These are phyloP conservation scores for Phaeosphaeria sp. DNA, from an alignment of 2,329 filamentous ascomycete genomes.

Conservation along the genomic window DNA sequence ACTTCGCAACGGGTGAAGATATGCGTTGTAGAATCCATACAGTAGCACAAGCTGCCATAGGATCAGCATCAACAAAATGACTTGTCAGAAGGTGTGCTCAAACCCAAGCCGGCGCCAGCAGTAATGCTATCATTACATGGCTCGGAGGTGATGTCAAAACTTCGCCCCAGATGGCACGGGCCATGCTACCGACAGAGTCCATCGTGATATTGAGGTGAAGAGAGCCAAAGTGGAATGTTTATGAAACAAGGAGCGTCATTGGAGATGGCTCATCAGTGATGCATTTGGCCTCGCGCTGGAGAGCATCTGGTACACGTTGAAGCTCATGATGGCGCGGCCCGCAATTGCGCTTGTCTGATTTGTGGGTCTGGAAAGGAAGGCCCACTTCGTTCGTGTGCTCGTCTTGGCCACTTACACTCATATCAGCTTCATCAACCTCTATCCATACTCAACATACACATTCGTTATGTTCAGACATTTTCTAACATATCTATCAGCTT, in stretches of 20 bases:
- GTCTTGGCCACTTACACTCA: neutral
- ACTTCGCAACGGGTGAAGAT: constrained; percentile 38
- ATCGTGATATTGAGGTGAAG: neutral
- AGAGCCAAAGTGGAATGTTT: neutral
- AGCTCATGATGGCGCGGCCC: neutral
- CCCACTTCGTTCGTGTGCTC: neutral
- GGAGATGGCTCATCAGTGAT: neutral
- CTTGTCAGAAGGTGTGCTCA: neutral
- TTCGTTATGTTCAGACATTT: neutral
- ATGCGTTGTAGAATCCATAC: constrained; percentile 28
- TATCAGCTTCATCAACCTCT: no score
- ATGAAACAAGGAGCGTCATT: neutral
- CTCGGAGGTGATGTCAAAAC: neutral
- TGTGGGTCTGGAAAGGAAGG: neutral
- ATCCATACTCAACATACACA: neutral
- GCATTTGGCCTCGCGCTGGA: neutral
- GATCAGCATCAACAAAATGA: constrained; percentile 12
- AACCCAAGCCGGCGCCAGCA: neutral
- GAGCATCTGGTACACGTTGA: neutral
- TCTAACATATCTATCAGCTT: neutral
- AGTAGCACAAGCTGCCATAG: neutral
- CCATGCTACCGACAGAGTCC: neutral
- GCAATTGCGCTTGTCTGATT: neutral
- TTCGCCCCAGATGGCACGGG: neutral
- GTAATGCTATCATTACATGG: neutral